These are phyloP conservation scores for Pseudognaphalium luteoalbum DNA, from an alignment of 129 eudicot genomes.

Conservation along the genomic window DNA sequence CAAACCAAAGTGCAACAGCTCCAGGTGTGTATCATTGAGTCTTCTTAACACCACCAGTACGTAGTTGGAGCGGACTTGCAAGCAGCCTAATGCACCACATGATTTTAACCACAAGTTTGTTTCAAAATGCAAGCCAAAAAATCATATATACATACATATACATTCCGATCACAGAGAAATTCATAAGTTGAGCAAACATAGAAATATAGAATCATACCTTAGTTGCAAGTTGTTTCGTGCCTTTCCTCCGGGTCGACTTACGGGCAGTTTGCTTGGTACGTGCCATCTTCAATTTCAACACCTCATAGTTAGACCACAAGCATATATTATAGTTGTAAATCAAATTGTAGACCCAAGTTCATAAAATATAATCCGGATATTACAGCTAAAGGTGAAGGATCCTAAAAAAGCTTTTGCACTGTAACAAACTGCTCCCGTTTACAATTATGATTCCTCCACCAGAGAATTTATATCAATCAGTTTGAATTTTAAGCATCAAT, in stretches of 20 bases:
- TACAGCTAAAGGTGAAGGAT: not conserved
- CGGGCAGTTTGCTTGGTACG: slow-evolving; percentile 69
- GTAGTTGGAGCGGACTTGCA: slow-evolving; percentile 46
- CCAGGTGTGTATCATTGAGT: slow-evolving; percentile 47
- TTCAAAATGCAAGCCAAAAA: not conserved
- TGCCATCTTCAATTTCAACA: slow-evolving; percentile 41
- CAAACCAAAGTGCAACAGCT: slow-evolving; percentile 47
- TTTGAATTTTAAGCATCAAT: not conserved
- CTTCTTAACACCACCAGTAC: slow-evolving; percentile 50
- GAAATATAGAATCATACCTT: slow-evolving; percentile 29
- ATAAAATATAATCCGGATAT: no score
- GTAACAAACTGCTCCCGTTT: not conserved
- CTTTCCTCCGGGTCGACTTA: slow-evolving; percentile 55
- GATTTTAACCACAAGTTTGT: not conserved
- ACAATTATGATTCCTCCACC: not conserved
- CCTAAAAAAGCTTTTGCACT: not conserved
- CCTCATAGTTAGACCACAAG: not conserved
- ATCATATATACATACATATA: no score
- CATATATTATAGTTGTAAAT: not conserved
- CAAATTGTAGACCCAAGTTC: not conserved
- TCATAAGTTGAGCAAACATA: not conserved
- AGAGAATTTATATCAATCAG: not conserved
- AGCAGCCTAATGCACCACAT: slow-evolving; percentile 34
- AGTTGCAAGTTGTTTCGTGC: slow-evolving; percentile 58
- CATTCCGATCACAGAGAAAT: no score